phyloP scores from a whole-genome alignment of 1,139 yeast species.

The Yamadazyma atlantica region DNA sequence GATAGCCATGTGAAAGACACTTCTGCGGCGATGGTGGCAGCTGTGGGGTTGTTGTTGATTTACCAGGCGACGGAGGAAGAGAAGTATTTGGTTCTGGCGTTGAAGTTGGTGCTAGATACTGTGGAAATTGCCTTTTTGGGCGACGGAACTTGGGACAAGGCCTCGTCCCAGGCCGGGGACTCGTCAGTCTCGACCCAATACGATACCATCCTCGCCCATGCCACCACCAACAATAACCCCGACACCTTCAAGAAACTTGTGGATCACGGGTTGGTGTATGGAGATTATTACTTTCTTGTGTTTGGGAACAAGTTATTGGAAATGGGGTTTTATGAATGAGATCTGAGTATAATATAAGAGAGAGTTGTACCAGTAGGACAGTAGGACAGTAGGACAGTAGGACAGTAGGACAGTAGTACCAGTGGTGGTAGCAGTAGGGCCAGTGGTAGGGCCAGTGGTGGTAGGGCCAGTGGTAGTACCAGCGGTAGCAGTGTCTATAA shows the following conservation, averaged over 20 bases:
- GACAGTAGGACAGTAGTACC: too few relatives aligned
- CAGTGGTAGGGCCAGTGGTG: too few relatives aligned
- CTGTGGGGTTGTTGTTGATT: conserved; percentile 22
- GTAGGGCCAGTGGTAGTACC: too few relatives aligned
- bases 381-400: too few relatives aligned
- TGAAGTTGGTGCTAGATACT: conserved; percentile 12
- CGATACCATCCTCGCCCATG: conserved; percentile 21
- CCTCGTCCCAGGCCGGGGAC: too few relatives aligned
- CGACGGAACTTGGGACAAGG: conserved; percentile 8
- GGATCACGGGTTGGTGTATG: conserved; percentile 26
- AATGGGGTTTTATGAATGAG: conserved; percentile 9
- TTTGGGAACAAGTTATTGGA: conserved; percentile 24
- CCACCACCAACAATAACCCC: conserved; percentile 24
- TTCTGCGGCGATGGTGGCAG: conserved; percentile 27
- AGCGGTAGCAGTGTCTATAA: too few relatives aligned
- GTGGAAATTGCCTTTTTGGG: conserved; percentile 8
- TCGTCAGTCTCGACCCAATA: too few relatives aligned
- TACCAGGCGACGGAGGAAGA: conserved; percentile 17
- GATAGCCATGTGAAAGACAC: conserved; percentile 20
- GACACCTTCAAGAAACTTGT: conserved; percentile 13
- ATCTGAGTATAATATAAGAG: too few relatives aligned
- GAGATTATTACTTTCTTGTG: conserved; percentile 24
- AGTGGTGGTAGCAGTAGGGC: too few relatives aligned
- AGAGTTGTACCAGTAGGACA: too few relatives aligned
- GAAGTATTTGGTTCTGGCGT: conserved; percentile 9